phyloP scores from a whole-genome alignment of 208 protist species.

The Porcisia hertigi region DNA sequence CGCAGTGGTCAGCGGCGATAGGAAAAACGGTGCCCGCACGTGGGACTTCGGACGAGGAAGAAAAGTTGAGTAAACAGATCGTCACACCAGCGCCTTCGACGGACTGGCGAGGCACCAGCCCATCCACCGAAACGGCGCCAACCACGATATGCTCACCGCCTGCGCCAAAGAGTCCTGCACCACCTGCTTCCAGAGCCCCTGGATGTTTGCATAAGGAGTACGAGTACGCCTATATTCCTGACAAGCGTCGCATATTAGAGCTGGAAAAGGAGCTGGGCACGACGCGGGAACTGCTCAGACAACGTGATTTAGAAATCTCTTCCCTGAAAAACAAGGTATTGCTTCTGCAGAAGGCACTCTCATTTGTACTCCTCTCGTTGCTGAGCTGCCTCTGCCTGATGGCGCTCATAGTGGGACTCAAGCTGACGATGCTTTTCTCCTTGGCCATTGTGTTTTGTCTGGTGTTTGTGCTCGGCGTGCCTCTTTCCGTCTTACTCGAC shows the following conservation, averaged over 20 bases:
- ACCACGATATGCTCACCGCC: background rate
- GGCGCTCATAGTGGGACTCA: constrained; percentile 56
- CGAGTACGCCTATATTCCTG: constrained; percentile 12
- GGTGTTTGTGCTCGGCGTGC: constrained; percentile 46
- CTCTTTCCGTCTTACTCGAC: constrained; percentile 47
- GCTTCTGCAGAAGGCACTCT: constrained; percentile 63
- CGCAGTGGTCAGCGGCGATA: constrained; percentile 10
- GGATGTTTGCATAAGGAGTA: constrained; percentile 31
- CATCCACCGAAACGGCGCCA: background rate
- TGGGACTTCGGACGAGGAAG: background rate
- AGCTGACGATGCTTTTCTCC: constrained; percentile 52
- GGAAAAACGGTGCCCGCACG: background rate
- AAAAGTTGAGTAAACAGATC: background rate
- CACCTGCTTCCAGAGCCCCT: background rate
- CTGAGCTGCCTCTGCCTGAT: constrained; percentile 51
- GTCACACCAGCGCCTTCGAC: background rate
- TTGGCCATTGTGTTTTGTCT: constrained; percentile 25
- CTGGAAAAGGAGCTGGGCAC: constrained; percentile 31
- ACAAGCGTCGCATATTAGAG: constrained; percentile 15
- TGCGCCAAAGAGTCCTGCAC: background rate
- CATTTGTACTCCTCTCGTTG: constrained; percentile 47
- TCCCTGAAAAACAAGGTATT: constrained; percentile 67
- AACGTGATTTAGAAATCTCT: constrained; percentile 42
- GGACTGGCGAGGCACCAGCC: background rate
- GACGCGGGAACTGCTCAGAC: constrained; percentile 22